Base-by-base conservation (phyloP, 2,329 filamentous ascomycete species). In the Uncinocarpus reesii region DNA sequence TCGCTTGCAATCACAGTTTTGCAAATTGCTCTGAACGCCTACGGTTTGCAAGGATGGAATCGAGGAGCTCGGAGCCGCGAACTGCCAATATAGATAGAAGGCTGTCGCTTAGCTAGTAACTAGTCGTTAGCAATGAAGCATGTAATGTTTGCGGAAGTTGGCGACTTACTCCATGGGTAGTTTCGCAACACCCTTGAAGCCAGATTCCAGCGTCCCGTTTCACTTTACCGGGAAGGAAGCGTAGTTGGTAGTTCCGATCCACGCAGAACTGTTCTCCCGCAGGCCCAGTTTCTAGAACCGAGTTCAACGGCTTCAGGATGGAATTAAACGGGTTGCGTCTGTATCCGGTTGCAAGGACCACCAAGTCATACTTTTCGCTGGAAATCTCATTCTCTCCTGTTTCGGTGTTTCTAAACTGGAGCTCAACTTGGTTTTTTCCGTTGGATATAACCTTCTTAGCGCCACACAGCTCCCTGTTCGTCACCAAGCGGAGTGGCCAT, bases 101-200 rank as follows among this genome's bases (percentile, higher is more conserved):
- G 40, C 83, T 86, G 65, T 93, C 85, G 62, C 85, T 87, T 67
- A 93, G 68, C 54, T 54, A 28, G 7, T 34, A 10, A 16, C 24
- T 36, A 11, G 8, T 35, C n/a, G 34, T 50, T 34, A 50, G 38
- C 21, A 45, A 31, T 26, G 7, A 13, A 21, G 21, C 13, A n/a
- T n/a, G n/a, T n/a, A n/a, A n/a, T n/a, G n/a, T n/a, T n/a, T n/a
- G n/a, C n/a, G n/a, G n/a, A n/a, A n/a, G n/a, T n/a, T n/a, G n/a
- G n/a, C n/a, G n/a, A 47, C 52, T 42, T 49, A 54, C 52, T 51
- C 90, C 90, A 65, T 96, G 90, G 28, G 88, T 94, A 53, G 76
- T 80, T 71, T 96, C 89, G 63, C 88, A 93, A 70, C 89, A 95
- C 26, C 90, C 90, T 65, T 96, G 92, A 58, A 96, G 73, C 83